Evolutionary conservation across 140 eudicot genomes (phyloP), one percentile per base, ranked within the genome.

Genomic region (Oenanthe javanica): DNA sequence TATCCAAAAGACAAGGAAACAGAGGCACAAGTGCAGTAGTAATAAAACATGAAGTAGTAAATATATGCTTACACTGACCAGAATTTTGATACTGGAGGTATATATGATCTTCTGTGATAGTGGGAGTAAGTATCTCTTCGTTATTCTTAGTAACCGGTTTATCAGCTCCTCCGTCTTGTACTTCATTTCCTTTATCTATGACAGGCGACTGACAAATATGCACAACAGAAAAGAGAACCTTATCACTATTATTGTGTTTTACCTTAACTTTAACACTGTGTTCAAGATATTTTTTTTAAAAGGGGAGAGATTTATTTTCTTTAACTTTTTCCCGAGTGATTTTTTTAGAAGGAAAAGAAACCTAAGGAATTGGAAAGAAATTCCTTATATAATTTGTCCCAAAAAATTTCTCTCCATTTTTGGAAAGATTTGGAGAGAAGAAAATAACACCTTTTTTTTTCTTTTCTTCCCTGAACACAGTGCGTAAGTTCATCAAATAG

Each of bases 1-100:
- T 48, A 31, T 8, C 45, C 55, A 4, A 11, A 13, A 16, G 5
- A 4, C 55, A 73, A 36, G 38, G 9, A 25, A 72, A 4, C 13
- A 42, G 14, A 7, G 57, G 57, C 38, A n/a, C 49, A 54, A 11
- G 46, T 79, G 51, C 38, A 31, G 15, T 79, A 27, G 19, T 79
- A 2, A 27, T 6, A 40, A 50, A 69, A 19, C 27, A 31, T 11
- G 72, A 52, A 19, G 78, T 59, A 31, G 49, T 25, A 80, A 14
- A 51, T n/a, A n/a, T 59, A n/a, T 50, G 42, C 83, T 50, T 79
- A 84, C 86, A 54, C 64, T 71, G 80, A 45, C 76, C 79, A 48
- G 85, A 66, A 74, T 77, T 63, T 43, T 48, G 78, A 78, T 72
- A 61, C 18, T 79, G 67, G 77, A 77, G 46, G 79, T 57, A 76